Conservation (phyloP, 2,329 filamentous ascomycete genomes). For the Epichloe coenophiala region DNA sequence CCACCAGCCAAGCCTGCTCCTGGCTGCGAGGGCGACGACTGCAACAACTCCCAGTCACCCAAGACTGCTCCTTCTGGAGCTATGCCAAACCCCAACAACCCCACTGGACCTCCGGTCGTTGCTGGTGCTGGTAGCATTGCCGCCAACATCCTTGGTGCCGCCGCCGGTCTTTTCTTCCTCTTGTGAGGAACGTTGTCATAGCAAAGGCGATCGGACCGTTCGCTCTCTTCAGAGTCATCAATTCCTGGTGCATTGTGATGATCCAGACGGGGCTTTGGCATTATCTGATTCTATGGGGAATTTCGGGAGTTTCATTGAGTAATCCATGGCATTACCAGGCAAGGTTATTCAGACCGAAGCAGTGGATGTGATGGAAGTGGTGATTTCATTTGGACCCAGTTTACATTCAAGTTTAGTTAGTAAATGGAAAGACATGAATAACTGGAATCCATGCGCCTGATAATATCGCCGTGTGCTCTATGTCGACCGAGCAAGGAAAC, state of each 20-base stretch:
- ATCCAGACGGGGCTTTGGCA: no score
- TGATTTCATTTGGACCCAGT: neutral
- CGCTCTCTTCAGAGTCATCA: neutral
- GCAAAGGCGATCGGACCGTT: neutral
- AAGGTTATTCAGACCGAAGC: neutral
- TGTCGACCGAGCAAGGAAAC: no score
- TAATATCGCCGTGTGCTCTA: no score
- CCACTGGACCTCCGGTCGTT: conserved; percentile 3
- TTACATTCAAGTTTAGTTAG: neutral
- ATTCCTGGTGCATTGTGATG: neutral
- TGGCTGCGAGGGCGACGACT: neutral
- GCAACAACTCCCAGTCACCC: neutral
- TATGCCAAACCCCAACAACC: neutral
- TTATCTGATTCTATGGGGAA: neutral
- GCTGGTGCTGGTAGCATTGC: conserved; percentile 10
- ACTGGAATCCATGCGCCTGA: no score
- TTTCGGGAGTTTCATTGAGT: neutral
- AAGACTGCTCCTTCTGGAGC: neutral
- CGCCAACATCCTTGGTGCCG: conserved; percentile 11
- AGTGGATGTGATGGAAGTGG: neutral
- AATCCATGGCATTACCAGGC: neutral
- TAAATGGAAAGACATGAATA: neutral
- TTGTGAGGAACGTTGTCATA: conserved; percentile 6
- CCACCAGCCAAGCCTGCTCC: neutral
- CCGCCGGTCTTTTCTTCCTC: conserved; percentile 12